Conservation (phyloP, 331 rosid species). For the Telfairia occidentalis region DNA sequence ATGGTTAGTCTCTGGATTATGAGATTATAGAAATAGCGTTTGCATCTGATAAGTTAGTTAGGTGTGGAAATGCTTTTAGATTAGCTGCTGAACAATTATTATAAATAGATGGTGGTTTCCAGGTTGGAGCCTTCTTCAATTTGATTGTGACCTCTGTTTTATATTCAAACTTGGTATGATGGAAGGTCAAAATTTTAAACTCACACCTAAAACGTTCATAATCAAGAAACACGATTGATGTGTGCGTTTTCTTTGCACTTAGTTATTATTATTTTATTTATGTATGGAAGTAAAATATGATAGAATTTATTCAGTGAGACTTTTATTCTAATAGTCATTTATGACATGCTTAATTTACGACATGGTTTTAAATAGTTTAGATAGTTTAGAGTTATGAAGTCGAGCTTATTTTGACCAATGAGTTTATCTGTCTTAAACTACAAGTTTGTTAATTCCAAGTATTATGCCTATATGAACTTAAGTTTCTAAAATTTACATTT, state of each 20-base stretch:
- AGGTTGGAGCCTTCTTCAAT: background rate
- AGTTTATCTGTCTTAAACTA: background rate
- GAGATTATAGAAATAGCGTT: background rate
- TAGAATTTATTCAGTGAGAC: background rate
- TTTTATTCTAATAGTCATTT: background rate
- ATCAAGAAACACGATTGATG: background rate
- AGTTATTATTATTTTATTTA: background rate
- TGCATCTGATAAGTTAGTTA: background rate
- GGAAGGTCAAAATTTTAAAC: background rate
- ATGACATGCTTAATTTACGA: background rate
- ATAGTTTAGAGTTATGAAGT: background rate
- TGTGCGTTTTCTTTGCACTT: background rate
- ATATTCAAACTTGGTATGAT: background rate
- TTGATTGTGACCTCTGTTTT: background rate
- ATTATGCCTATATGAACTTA: background rate
- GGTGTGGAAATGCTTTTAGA: background rate
- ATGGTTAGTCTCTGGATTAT: background rate
- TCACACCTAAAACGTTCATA: conserved; percentile 7
- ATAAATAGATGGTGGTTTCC: background rate
- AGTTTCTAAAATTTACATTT: background rate
- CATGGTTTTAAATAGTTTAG: background rate
- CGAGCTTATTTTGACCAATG: background rate
- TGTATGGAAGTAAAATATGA: background rate
- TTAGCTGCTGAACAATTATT: background rate
- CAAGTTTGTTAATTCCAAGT: background rate